Evolutionary conservation across 2,329 filamentous ascomycete genomes (phyloP).

Genomic region (Pyricularia sp.): DNA sequence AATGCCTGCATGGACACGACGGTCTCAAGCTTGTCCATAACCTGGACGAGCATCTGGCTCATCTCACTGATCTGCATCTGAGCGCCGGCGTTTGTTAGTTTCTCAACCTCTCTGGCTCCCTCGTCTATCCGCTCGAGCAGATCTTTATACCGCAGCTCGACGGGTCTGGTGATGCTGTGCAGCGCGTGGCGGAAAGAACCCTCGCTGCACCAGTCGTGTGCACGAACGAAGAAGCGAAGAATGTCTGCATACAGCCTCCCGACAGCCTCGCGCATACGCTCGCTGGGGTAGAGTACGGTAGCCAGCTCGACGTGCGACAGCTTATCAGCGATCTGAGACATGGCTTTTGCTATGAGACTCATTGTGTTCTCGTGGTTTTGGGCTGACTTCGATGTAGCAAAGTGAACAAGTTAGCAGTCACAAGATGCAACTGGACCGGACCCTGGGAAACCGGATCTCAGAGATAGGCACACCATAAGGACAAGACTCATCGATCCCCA

Average conservation of each 20-base stretch:
- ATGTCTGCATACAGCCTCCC: not conserved
- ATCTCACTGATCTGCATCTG: not conserved
- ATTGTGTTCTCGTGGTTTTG: conserved; percentile 1
- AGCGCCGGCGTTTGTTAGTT: not conserved
- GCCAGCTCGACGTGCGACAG: conserved; percentile 1
- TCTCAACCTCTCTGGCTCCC: not conserved
- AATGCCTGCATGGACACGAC: not conserved
- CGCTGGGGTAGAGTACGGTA: not conserved
- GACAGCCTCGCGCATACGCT: not conserved
- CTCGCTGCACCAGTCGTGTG: not conserved
- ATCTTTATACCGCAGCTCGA: not conserved
- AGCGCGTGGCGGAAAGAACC: not conserved
- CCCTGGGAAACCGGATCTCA: too few relatives aligned
- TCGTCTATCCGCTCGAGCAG: not conserved
- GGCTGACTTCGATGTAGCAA: not conserved
- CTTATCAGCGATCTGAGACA: not conserved
- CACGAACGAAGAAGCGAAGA: not conserved
- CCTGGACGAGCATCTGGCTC: not conserved
- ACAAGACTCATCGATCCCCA: not conserved
- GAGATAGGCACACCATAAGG: not conserved
- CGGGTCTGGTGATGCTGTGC: not conserved
- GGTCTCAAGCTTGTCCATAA: not conserved
- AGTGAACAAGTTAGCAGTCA: not conserved
- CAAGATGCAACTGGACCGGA: too few relatives aligned
- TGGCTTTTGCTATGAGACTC: not conserved